Conservation (phyloP, 1,284 basidiomycete genomes). For the Leccinum pachyderme region DNA sequence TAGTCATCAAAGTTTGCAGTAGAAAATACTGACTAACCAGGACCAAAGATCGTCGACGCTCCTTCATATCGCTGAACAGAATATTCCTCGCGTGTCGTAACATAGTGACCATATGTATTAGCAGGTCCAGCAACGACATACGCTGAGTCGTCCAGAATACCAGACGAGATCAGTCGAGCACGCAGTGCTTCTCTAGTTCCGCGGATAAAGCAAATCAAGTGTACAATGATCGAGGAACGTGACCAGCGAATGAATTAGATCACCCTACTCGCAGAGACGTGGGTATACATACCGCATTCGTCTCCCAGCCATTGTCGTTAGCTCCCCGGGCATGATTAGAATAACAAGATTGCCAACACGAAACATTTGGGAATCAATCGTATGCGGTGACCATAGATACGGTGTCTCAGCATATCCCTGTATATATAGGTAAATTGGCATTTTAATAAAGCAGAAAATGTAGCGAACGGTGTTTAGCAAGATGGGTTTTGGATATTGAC, state of each 20-base stretch:
- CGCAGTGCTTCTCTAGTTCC: constrained; percentile 58
- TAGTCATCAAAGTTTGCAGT: not conserved
- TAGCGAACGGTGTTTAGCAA: constrained; percentile 55
- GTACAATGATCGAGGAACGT: not conserved
- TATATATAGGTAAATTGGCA: not conserved
- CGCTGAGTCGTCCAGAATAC: constrained; percentile 61
- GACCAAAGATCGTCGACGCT: constrained; percentile 78
- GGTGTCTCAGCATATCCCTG: constrained; percentile 63
- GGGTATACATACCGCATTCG: constrained; percentile 45
- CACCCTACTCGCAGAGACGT: not conserved
- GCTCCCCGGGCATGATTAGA: constrained; percentile 70
- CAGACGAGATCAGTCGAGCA: constrained; percentile 58
- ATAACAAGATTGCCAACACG: constrained; percentile 80
- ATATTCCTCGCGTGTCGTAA: constrained; percentile 76
- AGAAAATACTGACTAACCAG: constrained; percentile 47
- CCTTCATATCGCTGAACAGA: constrained; percentile 79
- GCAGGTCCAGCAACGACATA: constrained; percentile 81
- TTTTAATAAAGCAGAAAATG: not conserved
- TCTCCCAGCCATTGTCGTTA: constrained; percentile 63
- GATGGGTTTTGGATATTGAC: constrained; percentile 82
- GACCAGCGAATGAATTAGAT: constrained; percentile 5
- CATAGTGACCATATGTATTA: constrained; percentile 78
- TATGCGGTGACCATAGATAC: constrained; percentile 76
- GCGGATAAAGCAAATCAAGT: not conserved
- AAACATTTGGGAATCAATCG: constrained; percentile 78